Evolutionary conservation across 202 grass and related monocot genomes (phyloP), one percentile per base, ranked within the genome.

Genomic region (Saccharum hybrid): DNA sequence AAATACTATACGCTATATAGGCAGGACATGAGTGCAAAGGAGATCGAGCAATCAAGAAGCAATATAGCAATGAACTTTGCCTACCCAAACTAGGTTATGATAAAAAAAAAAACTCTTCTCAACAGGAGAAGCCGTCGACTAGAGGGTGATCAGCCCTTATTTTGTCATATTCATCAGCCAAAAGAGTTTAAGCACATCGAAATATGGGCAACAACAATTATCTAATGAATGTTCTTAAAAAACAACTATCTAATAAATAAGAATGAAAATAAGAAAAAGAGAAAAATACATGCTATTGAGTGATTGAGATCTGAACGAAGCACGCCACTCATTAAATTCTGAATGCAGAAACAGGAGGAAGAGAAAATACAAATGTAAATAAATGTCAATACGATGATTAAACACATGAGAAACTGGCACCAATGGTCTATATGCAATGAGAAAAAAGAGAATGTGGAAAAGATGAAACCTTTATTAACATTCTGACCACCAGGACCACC

Each of bases 401-500:
- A 88, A 57, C n/a, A 77, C n/a, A 81, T 64, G 80, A 80, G 43
- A 63, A 88, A 82, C 23, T 75, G 10, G 60, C 34, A 85, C 72
- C 43, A 66, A 18, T 16, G 4, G 28, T 76, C 62, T 75, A 19
- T 15, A 71, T 21, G 66, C 41, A 28, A 81, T 2, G 76, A 18
- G 6, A 57, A 40, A 73, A 62, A 73, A 3, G 6, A 40, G 19
- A 85, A 37, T 0, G 10, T 7, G 49, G 43, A 60, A 68, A 70
- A 37, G 13, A 62, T 74, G 28, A 67, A 82, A 98, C 93, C 87
- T 98, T 98, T 98, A 52, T 98, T 98, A 18, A 98, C 96, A 89
- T 98, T 96, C 77, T 98, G 96, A 86, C 96, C 96, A 86, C 96
- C 96, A 19, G 96, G 89, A 11, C 93, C 93, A 31, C 96, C 93